Evolutionary conservation across 768 basidiomycete genomes (phyloP).

Genomic region (Paxillus ammoniavirescens): DNA sequence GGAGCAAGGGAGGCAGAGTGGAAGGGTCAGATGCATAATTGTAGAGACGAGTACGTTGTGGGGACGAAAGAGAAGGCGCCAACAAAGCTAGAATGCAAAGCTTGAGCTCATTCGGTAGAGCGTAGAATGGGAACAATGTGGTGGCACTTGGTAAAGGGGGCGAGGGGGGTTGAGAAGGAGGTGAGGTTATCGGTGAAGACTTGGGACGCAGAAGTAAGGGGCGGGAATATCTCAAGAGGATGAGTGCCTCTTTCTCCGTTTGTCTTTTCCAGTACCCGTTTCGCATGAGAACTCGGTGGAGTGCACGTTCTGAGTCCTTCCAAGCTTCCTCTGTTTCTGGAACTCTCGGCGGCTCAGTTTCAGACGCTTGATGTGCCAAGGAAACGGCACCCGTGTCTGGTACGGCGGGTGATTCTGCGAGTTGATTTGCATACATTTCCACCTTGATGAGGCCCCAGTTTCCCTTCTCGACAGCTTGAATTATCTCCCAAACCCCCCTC

Average conservation of each 20-base stretch:
- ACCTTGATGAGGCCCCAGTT: slow-evolving; percentile 52
- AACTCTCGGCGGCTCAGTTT: slow-evolving; percentile 8
- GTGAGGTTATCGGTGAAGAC: slow-evolving; percentile 10
- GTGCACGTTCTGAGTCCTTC: slow-evolving; percentile 36
- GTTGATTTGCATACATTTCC: slow-evolving; percentile 49
- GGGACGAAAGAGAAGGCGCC: slow-evolving; percentile 54
- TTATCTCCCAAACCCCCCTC: slow-evolving; percentile 44
- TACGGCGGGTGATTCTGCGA: slow-evolving; percentile 13
- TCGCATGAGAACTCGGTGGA: slow-evolving; percentile 41
- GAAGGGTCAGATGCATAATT: slow-evolving; percentile 46
- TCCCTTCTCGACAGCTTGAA: slow-evolving; percentile 42
- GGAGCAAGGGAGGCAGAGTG: slow-evolving; percentile 48
- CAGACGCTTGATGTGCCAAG: slow-evolving; percentile 9
- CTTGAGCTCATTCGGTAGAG: slow-evolving; percentile 58
- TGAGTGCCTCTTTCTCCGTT: slow-evolving; percentile 48
- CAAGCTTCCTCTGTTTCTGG: slow-evolving; percentile 23
- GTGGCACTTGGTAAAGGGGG: slow-evolving; percentile 14
- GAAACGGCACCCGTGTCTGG: slow-evolving; percentile 8
- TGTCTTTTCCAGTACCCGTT: slow-evolving; percentile 48
- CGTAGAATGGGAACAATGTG: slow-evolving; percentile 35
- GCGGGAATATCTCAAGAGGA: slow-evolving; percentile 49
- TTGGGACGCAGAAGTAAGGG: slow-evolving; percentile 40
- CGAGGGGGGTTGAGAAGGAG: slow-evolving; percentile 13
- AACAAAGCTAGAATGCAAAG: slow-evolving; percentile 54
- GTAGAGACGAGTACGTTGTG: slow-evolving; percentile 56